Evolutionary conservation across 169 alveolate species (phyloP), one percentile per base, ranked within the genome.

Genomic region (Plasmodium coatneyi): DNA sequence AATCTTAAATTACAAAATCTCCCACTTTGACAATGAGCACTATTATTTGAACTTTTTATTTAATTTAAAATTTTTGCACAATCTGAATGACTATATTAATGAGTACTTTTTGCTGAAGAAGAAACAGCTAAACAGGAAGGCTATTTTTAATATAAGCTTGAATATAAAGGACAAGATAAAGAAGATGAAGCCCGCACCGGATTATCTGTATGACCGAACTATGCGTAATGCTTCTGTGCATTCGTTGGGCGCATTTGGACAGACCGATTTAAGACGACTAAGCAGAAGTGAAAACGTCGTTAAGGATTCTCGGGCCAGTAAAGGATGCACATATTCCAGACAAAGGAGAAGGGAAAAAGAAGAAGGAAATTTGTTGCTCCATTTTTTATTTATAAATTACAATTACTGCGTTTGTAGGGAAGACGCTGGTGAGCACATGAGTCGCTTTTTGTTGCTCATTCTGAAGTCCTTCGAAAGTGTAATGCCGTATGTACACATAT

Each of bases 361-460:
- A 16, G 92, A 84, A 25, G 78, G 80, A 34, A 36, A 76, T 86
- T 32, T 78, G 39, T 22, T 66, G 9, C 70, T 89, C 5, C 76
- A 56, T 66, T 89, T 89, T 80, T 71, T 89, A 6, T 79, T 89
- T 79, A 28, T 89, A 36, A 78, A 89, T 89, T 89, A 89, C 71
- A 89, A 89, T 78, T 89, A 89, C 49, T 89, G 94, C 79, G 52
- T 89, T n/a, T 89, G 43, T 30, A 89, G 56, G 72, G 32, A 89
- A 41, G 46, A 79, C 32, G 36, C 34, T 16, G 71, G 82, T 56
- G 71, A 66, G 0, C 36, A 60, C 12, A 41, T 89, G 36, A 34
- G 72, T 34, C 36, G 71, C 3, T 89, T 79, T 66, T 19, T 71
- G 34, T 36, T 89, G 7, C 22, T 28, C 34, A 89, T 89, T 39